Conservation (phyloP, 352 stramenopile species). For the Phytophthora rubi region DNA sequence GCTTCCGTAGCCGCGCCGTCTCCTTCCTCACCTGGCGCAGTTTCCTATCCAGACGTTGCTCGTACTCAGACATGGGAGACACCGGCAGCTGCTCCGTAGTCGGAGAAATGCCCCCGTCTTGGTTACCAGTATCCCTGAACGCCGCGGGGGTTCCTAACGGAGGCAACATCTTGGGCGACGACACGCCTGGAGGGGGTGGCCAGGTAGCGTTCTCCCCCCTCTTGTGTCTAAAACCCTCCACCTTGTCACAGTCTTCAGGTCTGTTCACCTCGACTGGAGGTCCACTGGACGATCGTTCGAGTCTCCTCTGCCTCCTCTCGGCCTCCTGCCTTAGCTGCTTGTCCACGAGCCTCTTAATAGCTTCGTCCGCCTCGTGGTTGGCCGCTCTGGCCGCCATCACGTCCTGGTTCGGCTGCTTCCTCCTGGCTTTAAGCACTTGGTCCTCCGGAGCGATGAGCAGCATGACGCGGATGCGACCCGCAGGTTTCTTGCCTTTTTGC, state of each 20-base stretch:
- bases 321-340: slow-evolving; percentile 45
- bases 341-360: slow-evolving; percentile 63
- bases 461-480: slow-evolving; percentile 55
- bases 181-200: slow-evolving; percentile 28
- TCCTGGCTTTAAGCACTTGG: slow-evolving; percentile 10
- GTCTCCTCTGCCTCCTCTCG: slow-evolving; percentile 32
- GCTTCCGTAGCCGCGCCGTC: slow-evolving; percentile 42
- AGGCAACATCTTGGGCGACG: slow-evolving; percentile 34
- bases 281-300: slow-evolving; percentile 25
- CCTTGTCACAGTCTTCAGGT: slow-evolving; percentile 10
- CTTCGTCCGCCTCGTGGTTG: slow-evolving; percentile 64
- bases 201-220: slow-evolving; percentile 30
- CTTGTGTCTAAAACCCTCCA: slow-evolving; percentile 24
- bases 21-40: slow-evolving; percentile 52
- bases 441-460: slow-evolving; percentile 39
- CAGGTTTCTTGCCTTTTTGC: slow-evolving; percentile 55
- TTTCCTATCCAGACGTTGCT: slow-evolving; percentile 53
- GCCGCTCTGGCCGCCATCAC: slow-evolving; percentile 58
- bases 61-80: slow-evolving; percentile 41
- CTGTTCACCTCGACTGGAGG: slow-evolving; percentile 32
- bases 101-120: background rate
- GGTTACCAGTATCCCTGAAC: slow-evolving; percentile 2
- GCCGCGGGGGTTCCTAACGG: slow-evolving; percentile 29
- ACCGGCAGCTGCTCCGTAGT: slow-evolving; percentile 23
- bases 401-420: slow-evolving; percentile 40